A percentile compares a stretch with the other conserved stretches of the same genome.
Conservation (phyloP, 2,329 filamentous ascomycete genomes). For the Chalaropsis thielavioides region DNA sequence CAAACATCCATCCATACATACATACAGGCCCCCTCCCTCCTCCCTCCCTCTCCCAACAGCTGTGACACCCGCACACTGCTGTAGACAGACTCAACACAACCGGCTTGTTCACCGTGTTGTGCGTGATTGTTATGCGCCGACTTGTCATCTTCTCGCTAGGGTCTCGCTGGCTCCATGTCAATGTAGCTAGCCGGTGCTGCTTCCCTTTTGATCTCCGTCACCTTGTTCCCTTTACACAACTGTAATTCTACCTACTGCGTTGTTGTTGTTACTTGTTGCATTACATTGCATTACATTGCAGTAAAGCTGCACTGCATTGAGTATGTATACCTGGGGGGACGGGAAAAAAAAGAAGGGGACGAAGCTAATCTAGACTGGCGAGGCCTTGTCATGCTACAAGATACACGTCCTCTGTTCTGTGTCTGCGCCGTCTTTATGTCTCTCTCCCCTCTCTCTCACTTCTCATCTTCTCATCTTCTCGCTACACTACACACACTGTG, state of each 20-base stretch:
- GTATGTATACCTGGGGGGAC: not conserved
- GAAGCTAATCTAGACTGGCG: not conserved
- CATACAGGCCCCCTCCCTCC: not conserved
- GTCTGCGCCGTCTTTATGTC: too few species aligned
- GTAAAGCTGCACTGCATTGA: not conserved
- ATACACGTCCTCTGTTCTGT: too few species aligned
- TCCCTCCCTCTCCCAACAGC: too few species aligned
- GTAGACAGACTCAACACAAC: too few species aligned
- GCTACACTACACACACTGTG: not conserved
- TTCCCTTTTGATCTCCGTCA: slow-evolving; percentile 3
- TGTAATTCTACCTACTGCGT: not conserved
- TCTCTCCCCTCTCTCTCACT: not conserved
- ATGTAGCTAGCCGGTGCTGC: not conserved
- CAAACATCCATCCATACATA: not conserved
- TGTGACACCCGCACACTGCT: too few species aligned
- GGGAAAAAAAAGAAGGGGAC: not conserved
- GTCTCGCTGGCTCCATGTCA: too few species aligned
- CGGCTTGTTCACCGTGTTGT: too few species aligned
- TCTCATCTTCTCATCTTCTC: not conserved
- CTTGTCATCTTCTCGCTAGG: not conserved
- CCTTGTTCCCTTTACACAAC: slow-evolving; percentile 1
- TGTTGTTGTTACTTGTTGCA: not conserved
- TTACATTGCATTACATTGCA: not conserved
- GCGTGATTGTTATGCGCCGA: too few species aligned
- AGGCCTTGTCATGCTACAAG: too few species aligned